These are phyloP conservation scores for Tetragonia tetragonoides DNA, from an alignment of 148 eudicot genomes.

Conservation along the genomic window DNA sequence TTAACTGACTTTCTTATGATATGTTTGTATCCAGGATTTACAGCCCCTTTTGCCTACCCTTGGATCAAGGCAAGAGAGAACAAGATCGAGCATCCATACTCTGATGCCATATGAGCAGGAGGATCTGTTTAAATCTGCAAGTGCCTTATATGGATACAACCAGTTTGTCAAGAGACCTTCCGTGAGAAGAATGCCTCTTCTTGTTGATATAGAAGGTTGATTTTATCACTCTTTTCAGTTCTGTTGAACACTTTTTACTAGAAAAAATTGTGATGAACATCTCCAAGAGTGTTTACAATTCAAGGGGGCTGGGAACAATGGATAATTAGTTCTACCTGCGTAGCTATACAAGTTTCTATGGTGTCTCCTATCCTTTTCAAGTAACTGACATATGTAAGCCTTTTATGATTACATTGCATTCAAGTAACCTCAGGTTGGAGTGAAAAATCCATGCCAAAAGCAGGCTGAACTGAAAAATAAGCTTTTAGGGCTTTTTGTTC, in stretches of 20 bases:
- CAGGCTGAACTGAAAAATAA: no score
- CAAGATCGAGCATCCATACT: constrained; percentile 31
- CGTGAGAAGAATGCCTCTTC: neutral
- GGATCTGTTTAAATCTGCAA: neutral
- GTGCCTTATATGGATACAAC: neutral
- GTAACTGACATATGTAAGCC: no score
- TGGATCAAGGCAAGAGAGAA: constrained; percentile 39
- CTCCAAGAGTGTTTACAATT: neutral
- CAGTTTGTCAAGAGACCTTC: neutral
- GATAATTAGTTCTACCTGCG: no score
- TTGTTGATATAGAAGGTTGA: neutral
- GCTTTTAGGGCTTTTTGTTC: neutral
- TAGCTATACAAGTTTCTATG: no score
- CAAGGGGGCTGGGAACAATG: no score
- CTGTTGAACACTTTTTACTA: neutral
- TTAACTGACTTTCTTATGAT: neutral
- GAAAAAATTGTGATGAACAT: neutral
- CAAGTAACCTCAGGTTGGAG: no score
- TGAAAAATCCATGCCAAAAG: no score
- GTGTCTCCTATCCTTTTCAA: no score
- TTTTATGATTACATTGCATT: no score
- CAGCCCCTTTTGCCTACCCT: constrained; percentile 23
- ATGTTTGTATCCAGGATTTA: constrained; percentile 40
- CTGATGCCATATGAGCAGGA: constrained; percentile 28
- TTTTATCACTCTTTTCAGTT: neutral